phyloP scores from a whole-genome alignment of 768 basidiomycete genomes.

The Lactarius hengduanensis region DNA sequence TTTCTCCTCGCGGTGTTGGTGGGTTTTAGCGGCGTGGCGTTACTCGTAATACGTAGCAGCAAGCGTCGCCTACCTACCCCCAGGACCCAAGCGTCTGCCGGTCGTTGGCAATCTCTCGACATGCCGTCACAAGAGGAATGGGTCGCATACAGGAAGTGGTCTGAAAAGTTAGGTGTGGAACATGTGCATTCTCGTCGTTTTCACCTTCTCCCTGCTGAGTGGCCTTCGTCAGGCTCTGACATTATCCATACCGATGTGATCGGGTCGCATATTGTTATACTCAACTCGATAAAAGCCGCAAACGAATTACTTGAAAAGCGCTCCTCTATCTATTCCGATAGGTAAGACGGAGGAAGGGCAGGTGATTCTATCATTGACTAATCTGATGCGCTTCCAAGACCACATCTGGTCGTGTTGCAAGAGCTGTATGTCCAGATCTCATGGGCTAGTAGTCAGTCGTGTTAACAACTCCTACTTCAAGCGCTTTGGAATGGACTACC shows the following conservation, averaged over 20 bases:
- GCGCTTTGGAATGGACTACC: not conserved
- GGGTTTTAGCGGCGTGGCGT: not conserved
- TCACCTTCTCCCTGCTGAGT: not conserved
- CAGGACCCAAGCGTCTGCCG: not conserved
- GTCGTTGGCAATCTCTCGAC: not conserved
- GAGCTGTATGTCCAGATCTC: not conserved
- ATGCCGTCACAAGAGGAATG: not conserved
- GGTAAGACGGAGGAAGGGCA: not conserved
- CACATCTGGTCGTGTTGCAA: not conserved
- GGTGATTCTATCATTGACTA: not conserved
- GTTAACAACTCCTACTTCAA: not conserved
- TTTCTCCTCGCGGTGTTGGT: not conserved
- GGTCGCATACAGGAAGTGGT: not conserved
- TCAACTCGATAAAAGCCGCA: not conserved
- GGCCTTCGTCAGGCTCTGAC: not conserved
- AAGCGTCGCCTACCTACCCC: not conserved
- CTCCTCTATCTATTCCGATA: slow-evolving; percentile 3
- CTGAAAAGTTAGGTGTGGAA: not conserved
- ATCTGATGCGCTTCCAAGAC: not conserved
- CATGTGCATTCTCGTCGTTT: not conserved
- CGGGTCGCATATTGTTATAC: not conserved
- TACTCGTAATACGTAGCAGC: not conserved
- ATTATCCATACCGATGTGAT: not conserved
- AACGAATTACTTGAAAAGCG: not conserved
- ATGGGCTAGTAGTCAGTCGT: not conserved